A percentile compares a stretch with the other conserved stretches of the same genome.
These are phyloP conservation scores for Cercospora berteroae DNA, from an alignment of 2,329 filamentous ascomycete species.

Conservation along the genomic window DNA sequence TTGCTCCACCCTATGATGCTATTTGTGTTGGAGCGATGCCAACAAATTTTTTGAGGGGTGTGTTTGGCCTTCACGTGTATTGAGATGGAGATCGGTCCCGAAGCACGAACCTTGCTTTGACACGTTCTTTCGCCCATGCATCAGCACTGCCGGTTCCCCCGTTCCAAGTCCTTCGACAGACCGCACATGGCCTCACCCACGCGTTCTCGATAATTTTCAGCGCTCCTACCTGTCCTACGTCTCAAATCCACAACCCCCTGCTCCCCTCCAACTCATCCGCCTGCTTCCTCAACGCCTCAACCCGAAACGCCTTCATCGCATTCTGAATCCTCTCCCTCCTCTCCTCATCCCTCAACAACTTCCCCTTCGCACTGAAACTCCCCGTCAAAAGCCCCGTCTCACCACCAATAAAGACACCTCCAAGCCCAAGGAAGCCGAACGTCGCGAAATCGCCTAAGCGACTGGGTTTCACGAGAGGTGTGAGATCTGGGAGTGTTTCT, in stretches of 20 bases:
- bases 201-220: too few species aligned
- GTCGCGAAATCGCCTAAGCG: slow-evolving; percentile 60
- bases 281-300: slow-evolving; percentile 62
- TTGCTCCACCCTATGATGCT: neutral
- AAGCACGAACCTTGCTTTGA: neutral
- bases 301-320: slow-evolving; percentile 62
- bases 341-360: slow-evolving; percentile 55
- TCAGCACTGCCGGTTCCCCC: neutral
- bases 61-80: neutral
- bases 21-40: neutral
- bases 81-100: neutral
- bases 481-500: slow-evolving; percentile 62
- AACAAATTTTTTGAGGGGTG: neutral
- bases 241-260: neutral
- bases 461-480: slow-evolving; percentile 56
- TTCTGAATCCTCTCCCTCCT: slow-evolving; percentile 58
- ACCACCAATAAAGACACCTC: slow-evolving; percentile 63
- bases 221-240: too few species aligned
- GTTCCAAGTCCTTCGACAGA: neutral
- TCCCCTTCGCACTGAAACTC: slow-evolving; percentile 52
- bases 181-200: neutral
- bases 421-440: slow-evolving; percentile 61
- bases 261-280: slow-evolving; percentile 54
- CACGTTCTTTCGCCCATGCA: neutral
- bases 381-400: slow-evolving; percentile 62